Base-by-base conservation (phyloP, 2,329 filamentous ascomycete genomes). In the Shiraia bambusicola region DNA sequence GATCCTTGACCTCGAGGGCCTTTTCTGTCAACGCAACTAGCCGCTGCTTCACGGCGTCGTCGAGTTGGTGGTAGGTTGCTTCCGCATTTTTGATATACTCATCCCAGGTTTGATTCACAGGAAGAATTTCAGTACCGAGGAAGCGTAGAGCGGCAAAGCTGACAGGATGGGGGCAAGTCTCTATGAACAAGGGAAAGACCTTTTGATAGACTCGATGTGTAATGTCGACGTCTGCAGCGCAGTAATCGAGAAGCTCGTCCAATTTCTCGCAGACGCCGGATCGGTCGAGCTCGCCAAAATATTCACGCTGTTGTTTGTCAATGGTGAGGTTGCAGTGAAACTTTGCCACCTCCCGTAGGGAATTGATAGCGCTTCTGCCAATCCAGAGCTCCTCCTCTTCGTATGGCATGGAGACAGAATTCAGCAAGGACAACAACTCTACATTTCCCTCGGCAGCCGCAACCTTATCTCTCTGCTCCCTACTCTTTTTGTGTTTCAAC, bases 311-410 rank as follows among this genome's bases (percentile, higher is more conserved):
- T 2, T 86, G 80, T 72, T 98, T 98, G 71, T 98, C 92, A 43
- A 98, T 90, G 3, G 86, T 84, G 38, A 95, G 82, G 54, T 91
- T 83, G 54, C 95, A 88, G 64, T 98, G 93, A 51, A 98, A 98
- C 64, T 95, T 89, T 48, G 93, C 94, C 5, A 98, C 93, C 59
- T 98, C 93, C 14, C 91, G 82, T 28, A 98, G 72, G 0, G 93
- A 98, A 70, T 98, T 98, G 59, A 96, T 81, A 0, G 93, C 96
- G 65, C 92, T 97, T 64, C 89, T 79, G 39, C 90, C 89, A 3
- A 98, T 88, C 93, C 93, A 98, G 1, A 96, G 72, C 59, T 98
- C 93, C 61, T 95, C 90, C 63, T 97, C 92, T 53, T 95, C 88
- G 41, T 95, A 85, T 9, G 76, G 78, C 33, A 88, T 67, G 40